A percentile compares a stretch with the other conserved stretches of the same genome.
Evolutionary conservation across 306 rosid species (phyloP).

Genomic region (Notholithocarpus densiflorus): DNA sequence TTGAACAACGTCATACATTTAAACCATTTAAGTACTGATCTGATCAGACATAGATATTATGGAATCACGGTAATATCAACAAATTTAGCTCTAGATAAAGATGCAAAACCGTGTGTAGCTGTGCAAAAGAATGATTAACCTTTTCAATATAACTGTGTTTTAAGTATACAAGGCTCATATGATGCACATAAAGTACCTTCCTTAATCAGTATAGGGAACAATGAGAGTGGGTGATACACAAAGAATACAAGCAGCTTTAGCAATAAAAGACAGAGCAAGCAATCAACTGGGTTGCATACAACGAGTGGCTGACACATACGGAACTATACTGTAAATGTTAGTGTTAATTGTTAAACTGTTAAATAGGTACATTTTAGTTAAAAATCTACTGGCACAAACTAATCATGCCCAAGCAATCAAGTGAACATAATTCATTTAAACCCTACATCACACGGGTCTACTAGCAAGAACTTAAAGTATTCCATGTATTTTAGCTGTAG

Average conservation of each 20-base stretch:
- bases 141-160: too few relatives aligned
- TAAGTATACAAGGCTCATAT: too few relatives aligned
- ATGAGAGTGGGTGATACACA: too few relatives aligned
- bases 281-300: too few relatives aligned
- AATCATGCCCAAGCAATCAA: not conserved
- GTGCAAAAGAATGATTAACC: too few relatives aligned
- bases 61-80: too few relatives aligned
- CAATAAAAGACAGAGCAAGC: too few relatives aligned
- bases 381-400: not conserved
- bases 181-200: too few relatives aligned
- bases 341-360: not conserved
- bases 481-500: not conserved
- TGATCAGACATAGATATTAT: not conserved
- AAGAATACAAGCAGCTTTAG: too few relatives aligned
- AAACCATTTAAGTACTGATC: not conserved
- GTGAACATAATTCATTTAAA: not conserved
- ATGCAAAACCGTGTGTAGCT: too few relatives aligned
- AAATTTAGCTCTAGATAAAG: too few relatives aligned
- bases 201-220: too few relatives aligned
- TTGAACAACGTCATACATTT: not conserved
- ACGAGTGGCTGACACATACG: not conserved
- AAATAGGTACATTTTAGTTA: not conserved
- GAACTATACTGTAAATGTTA: not conserved
- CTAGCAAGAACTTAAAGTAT: not conserved
- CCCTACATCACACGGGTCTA: not conserved